A percentile compares a stretch with the other conserved stretches of the same genome.
phyloP scores from a whole-genome alignment of 305 asterid genomes.

The Solanum hybrid region DNA sequence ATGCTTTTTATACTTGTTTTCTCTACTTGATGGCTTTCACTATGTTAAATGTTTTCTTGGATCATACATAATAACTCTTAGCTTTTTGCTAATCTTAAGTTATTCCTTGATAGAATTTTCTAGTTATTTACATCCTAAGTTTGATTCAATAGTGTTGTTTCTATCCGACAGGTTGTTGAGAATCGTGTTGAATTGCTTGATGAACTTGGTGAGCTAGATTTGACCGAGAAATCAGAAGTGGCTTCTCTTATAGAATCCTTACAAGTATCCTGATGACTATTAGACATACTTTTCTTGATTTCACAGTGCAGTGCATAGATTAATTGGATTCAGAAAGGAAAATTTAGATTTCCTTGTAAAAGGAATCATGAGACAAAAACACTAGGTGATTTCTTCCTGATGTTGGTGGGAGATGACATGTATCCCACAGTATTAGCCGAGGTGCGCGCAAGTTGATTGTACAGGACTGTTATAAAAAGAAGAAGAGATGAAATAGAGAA shows the following conservation, averaged over 20 bases:
- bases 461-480: not conserved
- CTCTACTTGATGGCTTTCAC: not conserved
- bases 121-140: not conserved
- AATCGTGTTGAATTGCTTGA: constrained; percentile 60
- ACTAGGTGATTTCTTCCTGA: not conserved
- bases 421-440: not conserved
- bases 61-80: not conserved
- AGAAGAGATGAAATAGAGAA: not conserved
- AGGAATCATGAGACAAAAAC: not conserved
- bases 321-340: not conserved
- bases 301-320: not conserved
- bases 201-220: constrained; percentile 45
- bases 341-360: not conserved
- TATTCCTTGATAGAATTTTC: not conserved
- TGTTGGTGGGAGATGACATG: not conserved
- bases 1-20: not conserved
- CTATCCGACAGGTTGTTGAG: constrained; percentile 69
- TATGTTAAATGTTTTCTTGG: not conserved
- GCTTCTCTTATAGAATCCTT: constrained; percentile 42
- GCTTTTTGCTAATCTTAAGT: not conserved
- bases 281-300: not conserved
- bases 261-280: constrained; percentile 50
- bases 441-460: not conserved
- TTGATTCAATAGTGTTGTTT: not conserved
- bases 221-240: constrained; percentile 45